Evolutionary conservation across 2,329 filamentous ascomycete genomes (phyloP), one percentile per base, ranked within the genome.

Genomic region (Verticillium dahliae): DNA sequence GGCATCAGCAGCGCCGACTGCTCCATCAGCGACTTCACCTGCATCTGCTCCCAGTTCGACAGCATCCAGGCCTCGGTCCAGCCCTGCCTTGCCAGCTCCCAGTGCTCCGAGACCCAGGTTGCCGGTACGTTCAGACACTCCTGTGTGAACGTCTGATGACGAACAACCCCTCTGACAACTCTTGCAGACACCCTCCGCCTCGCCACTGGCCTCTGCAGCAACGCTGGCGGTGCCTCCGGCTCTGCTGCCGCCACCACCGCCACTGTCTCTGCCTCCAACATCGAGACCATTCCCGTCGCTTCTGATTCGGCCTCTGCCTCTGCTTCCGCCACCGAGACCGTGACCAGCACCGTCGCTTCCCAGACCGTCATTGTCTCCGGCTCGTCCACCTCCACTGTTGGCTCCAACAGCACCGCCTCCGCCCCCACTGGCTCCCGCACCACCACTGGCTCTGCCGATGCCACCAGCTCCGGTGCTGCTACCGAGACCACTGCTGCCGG

Each of bases 31-130:
- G 75, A 80, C 66, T 65, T 72, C 54, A 64, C 60, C 14, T 80
- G 78, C 69, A 73, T 74, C 62, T 80, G 78, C 68, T 55, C 56
- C 57, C 73, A 77, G 45, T 62, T 74, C 18, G 66, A 72, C 39
- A 66, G 68, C 50, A 71, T 80, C 60, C 74, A 72, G 9, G 61
- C 68, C 34, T 66, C 68, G 7, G 71, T 74, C 35, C 65, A 73
- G 45, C 69, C 71, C 33, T 80, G 78, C 63, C 67, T 79, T 33
- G 69, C 72, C 5, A 63, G 68, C 11, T 69, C 71, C 27, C 78
- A 76, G 65, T 65, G 62, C 45, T 60, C 71, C n/a, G 68, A 74
- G 3, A 73, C 77, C 10, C 15, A 50, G 45, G 66, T 77, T 22
- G 67, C 68, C 38, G 65, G 77, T 79, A 72, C 14, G 73, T 71